Evolutionary conservation across 495 filamentous ascomycete genomes (phyloP).

Genomic region (Penicillium pulvis): DNA sequence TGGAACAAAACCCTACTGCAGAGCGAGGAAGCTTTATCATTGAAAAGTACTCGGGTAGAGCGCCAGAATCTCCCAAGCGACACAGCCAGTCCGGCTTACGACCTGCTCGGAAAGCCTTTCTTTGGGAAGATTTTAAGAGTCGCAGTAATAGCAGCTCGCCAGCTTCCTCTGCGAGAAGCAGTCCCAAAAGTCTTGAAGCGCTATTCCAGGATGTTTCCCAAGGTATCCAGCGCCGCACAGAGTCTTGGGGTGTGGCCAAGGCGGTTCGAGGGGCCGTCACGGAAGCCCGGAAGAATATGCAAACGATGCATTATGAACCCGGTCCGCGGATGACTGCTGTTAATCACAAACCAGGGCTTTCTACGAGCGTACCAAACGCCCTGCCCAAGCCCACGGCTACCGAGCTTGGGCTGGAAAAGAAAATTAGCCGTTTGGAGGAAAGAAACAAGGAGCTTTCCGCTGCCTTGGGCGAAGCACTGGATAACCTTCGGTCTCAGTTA

Average conservation of each 20-base stretch:
- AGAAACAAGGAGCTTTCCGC: conserved; percentile 73
- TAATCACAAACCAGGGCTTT: conserved; percentile 7
- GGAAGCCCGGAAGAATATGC: conserved; percentile 75
- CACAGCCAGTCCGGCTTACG: conserved; percentile 35
- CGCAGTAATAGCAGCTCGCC: conserved; percentile 37
- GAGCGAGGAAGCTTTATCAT: conserved; percentile 75
- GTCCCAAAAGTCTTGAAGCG: conserved; percentile 66
- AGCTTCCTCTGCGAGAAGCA: conserved; percentile 57
- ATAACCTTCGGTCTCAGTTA: conserved; percentile 58
- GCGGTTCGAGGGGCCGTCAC: conserved; percentile 86
- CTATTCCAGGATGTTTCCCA: conserved; percentile 85
- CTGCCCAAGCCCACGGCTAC: conserved; percentile 16
- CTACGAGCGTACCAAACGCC: not conserved
- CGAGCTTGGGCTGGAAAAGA: conserved; percentile 30
- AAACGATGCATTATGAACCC: conserved; percentile 57
- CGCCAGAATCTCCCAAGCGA: conserved; percentile 47
- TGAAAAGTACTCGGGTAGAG: conserved; percentile 75
- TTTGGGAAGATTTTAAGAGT: conserved; percentile 37
- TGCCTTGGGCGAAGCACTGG: conserved; percentile 70
- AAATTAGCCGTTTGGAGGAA: conserved; percentile 57
- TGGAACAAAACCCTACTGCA: conserved; percentile 72
- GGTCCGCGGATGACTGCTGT: conserved; percentile 19
- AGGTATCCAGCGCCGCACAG: conserved; percentile 77
- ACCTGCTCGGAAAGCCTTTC: conserved; percentile 31
- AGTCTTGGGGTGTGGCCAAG: conserved; percentile 86